Conservation (phyloP, 169 alveolate species). For the Plasmodium cynomolgi region DNA sequence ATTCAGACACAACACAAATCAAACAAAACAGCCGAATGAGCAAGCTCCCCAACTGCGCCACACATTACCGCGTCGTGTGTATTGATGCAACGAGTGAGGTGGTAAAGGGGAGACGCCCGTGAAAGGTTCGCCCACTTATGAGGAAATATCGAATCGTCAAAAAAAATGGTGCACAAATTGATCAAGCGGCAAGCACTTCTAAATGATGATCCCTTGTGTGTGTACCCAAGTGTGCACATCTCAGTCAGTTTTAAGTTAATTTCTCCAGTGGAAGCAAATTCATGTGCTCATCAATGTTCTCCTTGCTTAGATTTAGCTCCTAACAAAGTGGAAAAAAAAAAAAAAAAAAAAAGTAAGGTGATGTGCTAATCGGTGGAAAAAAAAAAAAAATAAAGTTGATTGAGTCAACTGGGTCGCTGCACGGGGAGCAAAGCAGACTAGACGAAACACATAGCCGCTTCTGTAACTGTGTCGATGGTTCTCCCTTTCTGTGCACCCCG, state of each 20-base stretch:
- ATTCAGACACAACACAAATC: background rate
- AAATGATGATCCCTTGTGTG: background rate
- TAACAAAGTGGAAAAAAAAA: background rate
- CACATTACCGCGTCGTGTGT: background rate
- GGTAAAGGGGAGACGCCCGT: background rate
- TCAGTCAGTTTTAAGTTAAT: background rate
- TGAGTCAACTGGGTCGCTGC: background rate
- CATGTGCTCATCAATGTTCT: slow-evolving; percentile 33
- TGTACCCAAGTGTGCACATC: background rate
- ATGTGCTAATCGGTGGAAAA: too few species aligned
- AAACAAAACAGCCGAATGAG: background rate
- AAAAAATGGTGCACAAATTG: background rate
- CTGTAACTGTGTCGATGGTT: background rate
- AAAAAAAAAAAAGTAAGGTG: background rate
- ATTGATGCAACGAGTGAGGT: background rate
- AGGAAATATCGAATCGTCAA: background rate
- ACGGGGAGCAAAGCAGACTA: background rate
- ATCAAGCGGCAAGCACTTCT: background rate
- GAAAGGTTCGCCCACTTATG: background rate
- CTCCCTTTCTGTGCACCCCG: background rate
- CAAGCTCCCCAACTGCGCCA: background rate
- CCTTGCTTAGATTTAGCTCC: slow-evolving; percentile 24
- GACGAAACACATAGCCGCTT: background rate
- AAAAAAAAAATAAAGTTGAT: background rate
- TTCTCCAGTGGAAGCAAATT: slow-evolving; percentile 40